A percentile compares a stretch with the other conserved stretches of the same genome.
These are phyloP conservation scores for Pythium dissimile DNA, from an alignment of 352 stramenopile genomes.

Conservation along the genomic window DNA sequence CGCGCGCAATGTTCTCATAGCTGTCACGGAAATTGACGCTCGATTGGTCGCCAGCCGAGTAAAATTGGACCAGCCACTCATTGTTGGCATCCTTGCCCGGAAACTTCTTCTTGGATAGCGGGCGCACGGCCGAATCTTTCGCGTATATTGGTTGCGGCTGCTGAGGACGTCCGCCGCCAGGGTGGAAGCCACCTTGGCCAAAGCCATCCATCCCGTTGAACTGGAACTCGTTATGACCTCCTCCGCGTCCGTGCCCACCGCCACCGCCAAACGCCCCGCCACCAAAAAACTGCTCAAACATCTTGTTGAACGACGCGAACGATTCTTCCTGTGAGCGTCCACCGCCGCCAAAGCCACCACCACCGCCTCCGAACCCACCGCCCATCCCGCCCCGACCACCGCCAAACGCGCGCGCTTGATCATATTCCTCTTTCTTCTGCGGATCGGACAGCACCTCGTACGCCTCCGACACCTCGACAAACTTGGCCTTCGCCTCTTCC, in stretches of 20 bases:
- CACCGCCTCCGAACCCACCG: constrained; percentile 24
- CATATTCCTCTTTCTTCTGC: constrained; percentile 88
- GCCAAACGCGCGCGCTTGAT: constrained; percentile 62
- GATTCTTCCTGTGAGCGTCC: constrained; percentile 45
- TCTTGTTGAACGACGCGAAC: constrained; percentile 78
- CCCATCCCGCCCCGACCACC: constrained; percentile 22
- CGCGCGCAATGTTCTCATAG: constrained; percentile 61
- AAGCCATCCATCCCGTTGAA: constrained; percentile 82
- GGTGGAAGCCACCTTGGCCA: constrained; percentile 34
- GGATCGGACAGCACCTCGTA: constrained; percentile 92
- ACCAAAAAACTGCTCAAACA: constrained; percentile 88
- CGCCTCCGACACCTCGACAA: constrained; percentile 90
- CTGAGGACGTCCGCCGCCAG: constrained; percentile 5
- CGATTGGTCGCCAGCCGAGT: constrained; percentile 45
- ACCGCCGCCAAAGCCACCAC: constrained; percentile 23
- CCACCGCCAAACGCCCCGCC: constrained; percentile 28
- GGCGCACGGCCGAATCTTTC: constrained; percentile 54
- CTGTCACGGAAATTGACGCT: constrained; percentile 58
- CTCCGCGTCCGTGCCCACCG: constrained; percentile 29
- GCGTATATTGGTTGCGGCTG: constrained; percentile 49
- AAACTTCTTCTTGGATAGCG: constrained; percentile 73
- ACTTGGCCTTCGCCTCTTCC: constrained; percentile 86
- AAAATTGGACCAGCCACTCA: constrained; percentile 85
- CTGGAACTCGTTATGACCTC: constrained; percentile 67
- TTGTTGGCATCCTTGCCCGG: constrained; percentile 61